Evolutionary conservation across 768 basidiomycete species (phyloP).

Genomic region (Nidularia pulvinata): DNA sequence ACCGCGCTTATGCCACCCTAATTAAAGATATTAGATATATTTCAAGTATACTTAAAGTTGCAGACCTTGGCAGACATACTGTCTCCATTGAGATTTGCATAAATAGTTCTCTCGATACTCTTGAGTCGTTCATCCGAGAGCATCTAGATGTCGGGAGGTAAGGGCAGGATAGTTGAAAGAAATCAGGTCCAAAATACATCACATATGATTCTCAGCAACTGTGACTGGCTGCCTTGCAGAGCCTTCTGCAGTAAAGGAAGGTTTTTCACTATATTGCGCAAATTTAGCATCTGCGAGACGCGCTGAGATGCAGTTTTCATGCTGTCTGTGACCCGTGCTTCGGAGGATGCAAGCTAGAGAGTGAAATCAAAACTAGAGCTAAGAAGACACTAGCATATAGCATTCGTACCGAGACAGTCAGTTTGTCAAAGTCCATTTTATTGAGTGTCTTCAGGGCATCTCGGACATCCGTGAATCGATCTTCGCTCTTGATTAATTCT

Average conservation of each 20-base stretch:
- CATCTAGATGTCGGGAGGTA: constrained; percentile 42
- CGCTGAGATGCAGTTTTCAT: constrained; percentile 68
- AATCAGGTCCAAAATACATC: constrained; percentile 39
- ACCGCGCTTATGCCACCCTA: constrained; percentile 74
- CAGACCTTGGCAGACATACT: constrained; percentile 56
- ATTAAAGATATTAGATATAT: not conserved
- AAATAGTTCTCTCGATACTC: constrained; percentile 59
- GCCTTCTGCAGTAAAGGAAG: constrained; percentile 65
- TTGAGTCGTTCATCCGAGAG: constrained; percentile 71
- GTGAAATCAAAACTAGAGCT: not conserved
- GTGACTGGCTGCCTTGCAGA: constrained; percentile 54
- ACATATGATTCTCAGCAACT: constrained; percentile 60
- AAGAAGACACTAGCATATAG: not conserved
- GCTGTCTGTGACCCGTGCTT: constrained; percentile 49
- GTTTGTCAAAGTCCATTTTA: constrained; percentile 87
- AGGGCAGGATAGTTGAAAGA: not conserved
- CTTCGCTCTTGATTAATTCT: constrained; percentile 82
- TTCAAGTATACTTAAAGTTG: not conserved
- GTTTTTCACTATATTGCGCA: constrained; percentile 71
- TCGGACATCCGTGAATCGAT: constrained; percentile 65
- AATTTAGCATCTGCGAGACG: constrained; percentile 76
- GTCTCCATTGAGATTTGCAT: constrained; percentile 74
- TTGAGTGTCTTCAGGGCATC: constrained; percentile 71
- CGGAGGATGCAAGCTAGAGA: constrained; percentile 61
- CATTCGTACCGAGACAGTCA: constrained; percentile 63